Percentiles rank a stretch among this genome's conserved stretches.
Conservation (phyloP, 176 grass and related monocot genomes). For the Carex pumila region DNA sequence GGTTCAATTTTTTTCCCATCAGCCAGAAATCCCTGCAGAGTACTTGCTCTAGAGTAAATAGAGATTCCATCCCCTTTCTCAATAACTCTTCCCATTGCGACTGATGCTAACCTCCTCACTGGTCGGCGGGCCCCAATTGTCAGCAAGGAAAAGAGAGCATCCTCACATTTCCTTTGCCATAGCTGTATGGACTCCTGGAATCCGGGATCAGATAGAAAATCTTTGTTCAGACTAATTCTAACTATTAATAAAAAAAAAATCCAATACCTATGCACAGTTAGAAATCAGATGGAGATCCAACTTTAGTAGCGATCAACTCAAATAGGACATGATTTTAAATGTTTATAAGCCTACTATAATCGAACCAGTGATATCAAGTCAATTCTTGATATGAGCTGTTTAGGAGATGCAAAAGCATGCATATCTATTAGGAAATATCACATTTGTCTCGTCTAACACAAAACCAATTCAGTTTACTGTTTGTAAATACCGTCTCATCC, state of each 20-base stretch:
- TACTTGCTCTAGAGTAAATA: slow-evolving; percentile 86
- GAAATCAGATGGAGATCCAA: not conserved
- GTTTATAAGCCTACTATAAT: not conserved
- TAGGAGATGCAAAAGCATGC: not conserved
- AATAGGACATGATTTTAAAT: not conserved
- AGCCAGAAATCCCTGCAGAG: slow-evolving; percentile 80
- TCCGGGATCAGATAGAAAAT: not conserved
- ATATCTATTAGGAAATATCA: not conserved
- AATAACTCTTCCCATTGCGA: slow-evolving; percentile 81
- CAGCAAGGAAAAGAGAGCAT: slow-evolving; percentile 88
- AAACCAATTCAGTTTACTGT: not conserved
- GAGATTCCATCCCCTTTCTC: slow-evolving; percentile 84
- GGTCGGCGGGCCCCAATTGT: slow-evolving; percentile 68
- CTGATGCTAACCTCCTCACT: slow-evolving; percentile 67
- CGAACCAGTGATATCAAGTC: not conserved
- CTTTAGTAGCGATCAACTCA: not conserved
- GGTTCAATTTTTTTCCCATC: slow-evolving; percentile 83
- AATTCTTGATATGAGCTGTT: not conserved
- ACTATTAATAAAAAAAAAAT: not conserved
- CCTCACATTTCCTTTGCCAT: slow-evolving; percentile 96
- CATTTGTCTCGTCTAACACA: not conserved
- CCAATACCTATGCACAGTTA: not conserved
- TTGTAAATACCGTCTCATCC: not conserved
- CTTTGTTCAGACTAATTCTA: not conserved
- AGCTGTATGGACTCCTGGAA: slow-evolving; percentile 86